Percentiles rank a stretch among this genome's conserved stretches.
phyloP scores from a whole-genome alignment of 495 filamentous ascomycete genomes.

The Lasiosphaeria ovina region DNA sequence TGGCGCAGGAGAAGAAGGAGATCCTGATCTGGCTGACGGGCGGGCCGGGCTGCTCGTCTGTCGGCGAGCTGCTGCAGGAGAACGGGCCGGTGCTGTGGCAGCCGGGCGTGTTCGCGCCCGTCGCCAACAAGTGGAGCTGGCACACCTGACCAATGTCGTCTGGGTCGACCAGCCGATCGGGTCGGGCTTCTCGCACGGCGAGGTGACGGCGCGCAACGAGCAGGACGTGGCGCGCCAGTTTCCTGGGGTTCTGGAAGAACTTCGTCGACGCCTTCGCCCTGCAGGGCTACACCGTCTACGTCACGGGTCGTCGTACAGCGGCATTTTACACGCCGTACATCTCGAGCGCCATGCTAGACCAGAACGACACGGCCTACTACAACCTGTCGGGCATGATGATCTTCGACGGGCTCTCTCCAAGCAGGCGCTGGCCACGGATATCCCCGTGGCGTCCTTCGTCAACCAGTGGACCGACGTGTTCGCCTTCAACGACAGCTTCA shows the following conservation, averaged over 20 bases:
- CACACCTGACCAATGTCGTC: constrained; percentile 62
- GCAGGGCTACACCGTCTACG: constrained; percentile 63
- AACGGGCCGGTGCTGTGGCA: constrained; percentile 65
- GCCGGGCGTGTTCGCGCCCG: constrained; percentile 56
- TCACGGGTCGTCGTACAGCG: constrained; percentile 66
- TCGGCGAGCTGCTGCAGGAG: constrained; percentile 65
- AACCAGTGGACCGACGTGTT: constrained; percentile 65
- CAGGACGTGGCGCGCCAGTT: constrained; percentile 64
- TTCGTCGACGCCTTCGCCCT: constrained; percentile 68
- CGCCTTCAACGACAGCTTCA: constrained; percentile 66
- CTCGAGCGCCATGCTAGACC: constrained; percentile 71
- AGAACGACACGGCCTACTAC: constrained; percentile 64
- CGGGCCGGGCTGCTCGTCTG: constrained; percentile 62
- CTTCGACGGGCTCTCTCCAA: constrained; percentile 67
- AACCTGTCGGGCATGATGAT: constrained; percentile 67
- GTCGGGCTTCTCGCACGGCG: constrained; percentile 69
- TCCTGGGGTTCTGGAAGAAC: constrained; percentile 69
- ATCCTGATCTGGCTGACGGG: constrained; percentile 62
- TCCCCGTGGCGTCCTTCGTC: constrained; percentile 62
- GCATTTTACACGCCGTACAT: constrained; percentile 80
- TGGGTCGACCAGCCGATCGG: constrained; percentile 78
- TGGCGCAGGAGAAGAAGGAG: constrained; percentile 54
- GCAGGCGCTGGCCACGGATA: constrained; percentile 49
- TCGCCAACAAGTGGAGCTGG: constrained; percentile 64
- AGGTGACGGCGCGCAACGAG: constrained; percentile 61